A percentile compares a stretch with the other conserved stretches of the same genome.
Evolutionary conservation across 805 yeast genomes (phyloP).

Genomic region (Candida ponderosae): DNA sequence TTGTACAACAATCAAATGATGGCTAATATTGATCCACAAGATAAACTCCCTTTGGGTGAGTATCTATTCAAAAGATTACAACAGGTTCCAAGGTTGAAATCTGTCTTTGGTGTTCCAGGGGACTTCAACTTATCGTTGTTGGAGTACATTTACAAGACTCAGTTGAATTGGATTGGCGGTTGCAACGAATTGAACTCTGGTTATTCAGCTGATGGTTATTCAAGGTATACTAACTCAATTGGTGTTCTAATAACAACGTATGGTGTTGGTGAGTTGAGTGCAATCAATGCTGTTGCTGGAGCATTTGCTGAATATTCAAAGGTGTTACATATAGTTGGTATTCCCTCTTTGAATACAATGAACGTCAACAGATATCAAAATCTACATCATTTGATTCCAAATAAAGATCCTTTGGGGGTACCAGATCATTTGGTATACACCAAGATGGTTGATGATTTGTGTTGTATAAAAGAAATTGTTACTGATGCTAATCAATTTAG

Average conservation of each 20-base stretch:
- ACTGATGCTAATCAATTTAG: constrained; percentile 38
- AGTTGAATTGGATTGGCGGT: constrained; percentile 67
- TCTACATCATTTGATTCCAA: constrained; percentile 57
- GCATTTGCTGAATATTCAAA: constrained; percentile 79
- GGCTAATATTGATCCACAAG: no score
- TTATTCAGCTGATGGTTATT: constrained; percentile 86
- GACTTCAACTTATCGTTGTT: constrained; percentile 62
- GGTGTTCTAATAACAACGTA: constrained; percentile 62
- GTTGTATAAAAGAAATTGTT: constrained; percentile 49
- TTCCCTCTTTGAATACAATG: constrained; percentile 25
- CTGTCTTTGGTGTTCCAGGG: constrained; percentile 76
- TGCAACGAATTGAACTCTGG: constrained; percentile 90
- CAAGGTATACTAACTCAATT: constrained; percentile 53
- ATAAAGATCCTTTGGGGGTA: constrained; percentile 32
- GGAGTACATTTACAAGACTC: constrained; percentile 54
- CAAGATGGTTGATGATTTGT: constrained; percentile 47
- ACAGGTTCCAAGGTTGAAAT: constrained; percentile 43
- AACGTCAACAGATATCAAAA: constrained; percentile 22
- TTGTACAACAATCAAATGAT: no score
- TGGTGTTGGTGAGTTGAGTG: constrained; percentile 88
- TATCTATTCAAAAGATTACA: constrained; percentile 51
- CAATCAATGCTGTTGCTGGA: constrained; percentile 77
- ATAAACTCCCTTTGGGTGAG: constrained; percentile 33
- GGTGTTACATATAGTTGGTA: constrained; percentile 78
- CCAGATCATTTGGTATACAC: constrained; percentile 67